Evolutionary conservation across 108 stramenopile genomes (phyloP).

Genomic region (Nannochloropsis gaditana): DNA sequence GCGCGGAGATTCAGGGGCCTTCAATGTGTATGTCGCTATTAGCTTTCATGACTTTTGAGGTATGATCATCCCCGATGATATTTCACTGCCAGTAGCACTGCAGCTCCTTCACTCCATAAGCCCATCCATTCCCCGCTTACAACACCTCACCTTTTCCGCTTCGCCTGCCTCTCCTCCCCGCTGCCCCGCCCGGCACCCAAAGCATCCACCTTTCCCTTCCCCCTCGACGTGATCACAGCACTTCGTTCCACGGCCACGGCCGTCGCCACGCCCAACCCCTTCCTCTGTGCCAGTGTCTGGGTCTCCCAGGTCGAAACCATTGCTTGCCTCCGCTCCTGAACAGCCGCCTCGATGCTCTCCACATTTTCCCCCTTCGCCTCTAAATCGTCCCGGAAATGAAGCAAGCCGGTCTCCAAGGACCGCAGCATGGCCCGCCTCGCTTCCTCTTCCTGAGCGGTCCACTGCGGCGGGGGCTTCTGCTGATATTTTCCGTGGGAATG

Average conservation of each 20-base stretch:
- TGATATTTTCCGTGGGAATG: background rate
- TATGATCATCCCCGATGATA: no score
- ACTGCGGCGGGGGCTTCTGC: background rate
- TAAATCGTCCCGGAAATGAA: conserved; percentile 29
- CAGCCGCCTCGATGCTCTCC: background rate
- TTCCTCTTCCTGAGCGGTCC: conserved; percentile 8
- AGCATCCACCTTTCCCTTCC: background rate
- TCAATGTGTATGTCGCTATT: no score
- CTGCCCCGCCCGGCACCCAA: background rate
- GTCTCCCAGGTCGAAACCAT: background rate
- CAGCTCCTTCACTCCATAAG: no score
- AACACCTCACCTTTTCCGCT: background rate
- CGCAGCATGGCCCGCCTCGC: conserved; percentile 27
- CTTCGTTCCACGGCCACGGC: conserved; percentile 23
- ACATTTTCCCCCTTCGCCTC: conserved; percentile 24
- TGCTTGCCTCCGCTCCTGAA: background rate
- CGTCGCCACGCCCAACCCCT: conserved; percentile 25
- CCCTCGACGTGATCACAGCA: background rate
- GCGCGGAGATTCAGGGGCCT: no score
- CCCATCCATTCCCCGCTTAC: no score
- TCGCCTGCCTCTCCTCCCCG: conserved; percentile 8
- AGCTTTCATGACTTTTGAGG: no score
- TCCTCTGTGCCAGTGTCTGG: conserved; percentile 15
- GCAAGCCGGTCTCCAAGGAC: conserved; percentile 29
- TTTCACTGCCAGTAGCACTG: no score